Percentiles rank a stretch among this genome's conserved stretches.
Conservation (phyloP, 2,329 filamentous ascomycete species). For the Onygenales sp. region DNA sequence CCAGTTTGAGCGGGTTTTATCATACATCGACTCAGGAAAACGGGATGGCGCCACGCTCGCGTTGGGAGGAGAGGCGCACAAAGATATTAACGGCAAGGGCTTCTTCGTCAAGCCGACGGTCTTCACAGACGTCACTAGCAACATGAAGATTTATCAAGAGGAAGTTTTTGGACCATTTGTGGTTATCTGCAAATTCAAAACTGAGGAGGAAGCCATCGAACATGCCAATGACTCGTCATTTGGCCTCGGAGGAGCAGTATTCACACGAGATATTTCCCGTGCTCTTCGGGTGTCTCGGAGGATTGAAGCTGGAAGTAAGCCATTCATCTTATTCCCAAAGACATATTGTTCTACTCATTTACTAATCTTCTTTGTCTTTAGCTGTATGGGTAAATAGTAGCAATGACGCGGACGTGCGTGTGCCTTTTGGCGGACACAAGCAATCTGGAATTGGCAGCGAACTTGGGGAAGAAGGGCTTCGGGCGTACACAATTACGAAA, state of each 20-base stretch:
- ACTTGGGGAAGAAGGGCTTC: no score
- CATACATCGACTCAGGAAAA: slow-evolving; percentile 61
- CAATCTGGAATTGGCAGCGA: no score
- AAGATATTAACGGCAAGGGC: slow-evolving; percentile 48
- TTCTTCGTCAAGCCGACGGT: slow-evolving; percentile 82
- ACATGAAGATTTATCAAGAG: slow-evolving; percentile 28
- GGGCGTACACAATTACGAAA: no score
- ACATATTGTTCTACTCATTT: no score
- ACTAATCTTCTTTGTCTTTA: no score
- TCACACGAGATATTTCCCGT: slow-evolving; percentile 26
- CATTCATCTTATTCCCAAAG: no score
- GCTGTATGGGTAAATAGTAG: no score
- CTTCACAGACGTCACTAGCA: slow-evolving; percentile 23
- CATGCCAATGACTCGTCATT: slow-evolving; percentile 30
- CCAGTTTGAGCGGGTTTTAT: slow-evolving; percentile 85
- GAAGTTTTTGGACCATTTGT: slow-evolving; percentile 34
- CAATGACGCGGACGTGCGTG: no score
- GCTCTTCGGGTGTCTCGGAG: slow-evolving; percentile 25
- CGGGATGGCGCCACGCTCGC: slow-evolving; percentile 56
- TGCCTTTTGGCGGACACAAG: no score
- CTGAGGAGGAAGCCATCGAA: slow-evolving; percentile 24
- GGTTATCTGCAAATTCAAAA: slow-evolving; percentile 24
- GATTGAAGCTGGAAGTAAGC: not conserved
- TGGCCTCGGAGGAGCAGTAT: slow-evolving; percentile 28
- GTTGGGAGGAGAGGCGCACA: slow-evolving; percentile 41